These are phyloP conservation scores for Cryptococcus deneoformans DNA, from an alignment of 1,284 basidiomycete species.

Conservation along the genomic window DNA sequence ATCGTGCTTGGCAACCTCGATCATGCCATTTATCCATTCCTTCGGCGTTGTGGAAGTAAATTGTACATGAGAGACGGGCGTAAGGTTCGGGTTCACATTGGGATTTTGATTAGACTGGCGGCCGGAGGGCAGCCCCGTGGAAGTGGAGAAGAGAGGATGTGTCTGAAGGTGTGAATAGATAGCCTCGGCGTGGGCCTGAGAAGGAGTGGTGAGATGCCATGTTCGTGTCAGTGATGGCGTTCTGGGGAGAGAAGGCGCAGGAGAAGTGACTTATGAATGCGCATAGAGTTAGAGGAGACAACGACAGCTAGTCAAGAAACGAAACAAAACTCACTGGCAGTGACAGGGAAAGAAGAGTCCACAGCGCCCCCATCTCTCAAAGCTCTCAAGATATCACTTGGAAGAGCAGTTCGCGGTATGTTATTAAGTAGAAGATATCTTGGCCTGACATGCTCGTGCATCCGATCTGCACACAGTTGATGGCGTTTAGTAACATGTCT, in stretches of 20 bases:
- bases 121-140: not conserved
- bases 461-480: not conserved
- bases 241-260: conserved; percentile 19
- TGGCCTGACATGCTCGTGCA: not conserved
- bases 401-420: conserved; percentile 18
- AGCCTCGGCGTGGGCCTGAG: conserved; percentile 1
- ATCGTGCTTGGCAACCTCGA: not conserved
- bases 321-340: conserved; percentile 19
- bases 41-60: not conserved
- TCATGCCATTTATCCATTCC: conserved; percentile 2
- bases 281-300: not conserved
- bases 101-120: not conserved
- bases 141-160: conserved; percentile 8
- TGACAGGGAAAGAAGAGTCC: conserved; percentile 15
- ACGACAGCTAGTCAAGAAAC: not conserved
- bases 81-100: not conserved
- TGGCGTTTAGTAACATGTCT: not conserved
- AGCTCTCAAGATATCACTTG: conserved; percentile 21
- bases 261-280: conserved; percentile 17
- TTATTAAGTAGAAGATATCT: conserved; percentile 16
- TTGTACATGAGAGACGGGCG: not conserved
- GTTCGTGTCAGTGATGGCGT: conserved; percentile 13
- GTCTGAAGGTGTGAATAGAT: conserved; percentile 12
- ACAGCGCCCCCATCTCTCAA: conserved; percentile 23
- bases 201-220: conserved; percentile 19